Evolutionary conservation across 2,329 filamentous ascomycete genomes (phyloP).

Genomic region (Alternaria angustiovoidea): DNA sequence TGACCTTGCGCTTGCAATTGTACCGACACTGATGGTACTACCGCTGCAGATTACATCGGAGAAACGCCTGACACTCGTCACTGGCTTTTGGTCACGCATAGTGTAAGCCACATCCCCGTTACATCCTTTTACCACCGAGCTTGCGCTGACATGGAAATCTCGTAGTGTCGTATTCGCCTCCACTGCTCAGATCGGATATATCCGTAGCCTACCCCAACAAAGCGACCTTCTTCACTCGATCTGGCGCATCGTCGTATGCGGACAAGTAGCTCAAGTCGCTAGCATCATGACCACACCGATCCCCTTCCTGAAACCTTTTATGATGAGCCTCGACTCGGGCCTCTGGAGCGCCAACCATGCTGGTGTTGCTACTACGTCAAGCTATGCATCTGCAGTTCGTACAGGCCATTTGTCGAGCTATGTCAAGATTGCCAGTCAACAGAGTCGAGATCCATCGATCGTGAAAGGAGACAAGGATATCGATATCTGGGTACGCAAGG

Average conservation of each 20-base stretch:
- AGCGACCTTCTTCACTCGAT: slow-evolving; percentile 7
- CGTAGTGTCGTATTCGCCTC: slow-evolving; percentile 2
- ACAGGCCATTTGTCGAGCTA: background rate
- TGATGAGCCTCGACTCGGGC: slow-evolving; percentile 17
- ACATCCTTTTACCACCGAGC: background rate
- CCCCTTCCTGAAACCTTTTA: slow-evolving; percentile 16
- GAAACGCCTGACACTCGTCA: background rate
- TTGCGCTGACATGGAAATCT: background rate
- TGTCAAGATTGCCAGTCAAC: background rate
- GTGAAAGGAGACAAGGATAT: background rate
- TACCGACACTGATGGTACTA: slow-evolving; percentile 7
- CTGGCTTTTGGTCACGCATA: slow-evolving; percentile 6
- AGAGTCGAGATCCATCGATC: background rate
- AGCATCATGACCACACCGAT: slow-evolving; percentile 16
- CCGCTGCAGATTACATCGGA: background rate
- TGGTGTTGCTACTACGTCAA: background rate
- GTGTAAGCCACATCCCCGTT: background rate
- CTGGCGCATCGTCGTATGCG: slow-evolving; percentile 13
- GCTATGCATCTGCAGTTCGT: background rate
- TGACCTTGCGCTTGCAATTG: slow-evolving; percentile 2
- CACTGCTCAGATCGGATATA: background rate
- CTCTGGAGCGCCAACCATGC: slow-evolving; percentile 4
- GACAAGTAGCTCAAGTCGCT: slow-evolving; percentile 8
- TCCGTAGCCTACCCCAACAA: background rate
- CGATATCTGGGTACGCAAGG: slow-evolving; percentile 1